Evolutionary conservation across 2,329 filamentous ascomycete genomes (phyloP).

Genomic region (Pyrenophora graminea): DNA sequence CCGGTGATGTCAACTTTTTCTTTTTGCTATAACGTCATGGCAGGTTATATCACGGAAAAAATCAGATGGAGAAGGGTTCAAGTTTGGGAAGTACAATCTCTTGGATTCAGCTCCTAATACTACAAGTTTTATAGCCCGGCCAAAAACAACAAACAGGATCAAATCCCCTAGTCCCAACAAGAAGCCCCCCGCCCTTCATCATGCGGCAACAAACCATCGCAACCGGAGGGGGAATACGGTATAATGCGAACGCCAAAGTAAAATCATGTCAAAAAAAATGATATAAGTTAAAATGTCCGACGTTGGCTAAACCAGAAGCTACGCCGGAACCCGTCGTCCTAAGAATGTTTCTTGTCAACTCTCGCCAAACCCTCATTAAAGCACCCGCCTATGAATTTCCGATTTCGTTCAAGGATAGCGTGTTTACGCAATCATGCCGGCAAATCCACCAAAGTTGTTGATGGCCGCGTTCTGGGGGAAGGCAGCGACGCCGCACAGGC

Average conservation of each 20-base stretch:
- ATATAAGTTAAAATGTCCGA: conserved; percentile 35
- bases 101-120: conserved; percentile 34
- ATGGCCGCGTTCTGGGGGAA: conserved; percentile 42
- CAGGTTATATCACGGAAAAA: not conserved
- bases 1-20: too few relatives aligned
- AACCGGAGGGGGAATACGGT: conserved; percentile 37
- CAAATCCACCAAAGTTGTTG: conserved; percentile 45
- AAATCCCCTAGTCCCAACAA: too few relatives aligned
- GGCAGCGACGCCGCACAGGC: conserved; percentile 43
- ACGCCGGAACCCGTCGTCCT: conserved; percentile 19
- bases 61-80: not conserved
- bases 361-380: conserved; percentile 4
- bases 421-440: conserved; percentile 37
- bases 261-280: conserved; percentile 11
- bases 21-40: too few relatives aligned
- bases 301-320: conserved; percentile 23
- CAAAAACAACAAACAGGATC: not conserved
- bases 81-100: conserved; percentile 19
- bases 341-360: conserved; percentile 12
- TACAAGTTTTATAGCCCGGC: conserved; percentile 27
- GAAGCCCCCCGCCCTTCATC: not conserved
- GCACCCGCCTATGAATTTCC: not conserved
- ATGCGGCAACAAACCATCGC: conserved; percentile 16
- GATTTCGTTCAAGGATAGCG: not conserved
- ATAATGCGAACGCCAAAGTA: conserved; percentile 36